Percentiles rank a stretch among this genome's conserved stretches.
Conservation (phyloP, 306 rosid species). For the Herpetospermum pedunculosum region DNA sequence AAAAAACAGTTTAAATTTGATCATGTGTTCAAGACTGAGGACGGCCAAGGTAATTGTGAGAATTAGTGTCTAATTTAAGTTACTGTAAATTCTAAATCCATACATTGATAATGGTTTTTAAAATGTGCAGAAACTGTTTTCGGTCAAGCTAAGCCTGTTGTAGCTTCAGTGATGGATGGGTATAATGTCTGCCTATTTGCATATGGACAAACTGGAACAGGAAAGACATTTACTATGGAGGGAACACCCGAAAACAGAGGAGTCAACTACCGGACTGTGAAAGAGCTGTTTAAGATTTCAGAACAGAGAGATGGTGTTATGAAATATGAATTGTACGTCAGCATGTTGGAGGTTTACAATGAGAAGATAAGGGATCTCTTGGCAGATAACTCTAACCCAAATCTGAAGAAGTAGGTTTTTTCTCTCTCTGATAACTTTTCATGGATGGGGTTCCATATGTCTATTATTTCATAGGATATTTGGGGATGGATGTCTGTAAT, state of each 20-base stretch:
- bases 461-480: neutral
- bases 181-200: conserved; percentile 92
- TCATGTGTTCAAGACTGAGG: conserved; percentile 67
- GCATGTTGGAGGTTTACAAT: conserved; percentile 95
- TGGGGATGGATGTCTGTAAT: neutral
- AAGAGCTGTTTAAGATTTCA: conserved; percentile 59
- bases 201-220: conserved; percentile 99
- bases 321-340: conserved; percentile 70
- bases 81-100: neutral
- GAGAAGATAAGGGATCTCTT: conserved; percentile 88
- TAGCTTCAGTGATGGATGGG: conserved; percentile 91
- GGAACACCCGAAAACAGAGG: conserved; percentile 85
- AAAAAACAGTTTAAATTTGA: conserved; percentile 89
- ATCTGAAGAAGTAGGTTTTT: conserved; percentile 63
- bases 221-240: conserved; percentile 97
- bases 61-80: conserved; percentile 4
- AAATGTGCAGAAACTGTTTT: conserved; percentile 65
- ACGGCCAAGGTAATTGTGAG: conserved; percentile 57
- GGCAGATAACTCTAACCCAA: conserved; percentile 64
- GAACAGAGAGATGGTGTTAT: conserved; percentile 56
- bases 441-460: neutral
- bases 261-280: conserved; percentile 86
- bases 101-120: neutral
- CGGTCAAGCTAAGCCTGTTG: conserved; percentile 65
- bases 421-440: neutral